Evolutionary conservation across 176 grass and related monocot genomes (phyloP), one percentile per base, ranked within the genome.

Genomic region (Tuctoria greenei): DNA sequence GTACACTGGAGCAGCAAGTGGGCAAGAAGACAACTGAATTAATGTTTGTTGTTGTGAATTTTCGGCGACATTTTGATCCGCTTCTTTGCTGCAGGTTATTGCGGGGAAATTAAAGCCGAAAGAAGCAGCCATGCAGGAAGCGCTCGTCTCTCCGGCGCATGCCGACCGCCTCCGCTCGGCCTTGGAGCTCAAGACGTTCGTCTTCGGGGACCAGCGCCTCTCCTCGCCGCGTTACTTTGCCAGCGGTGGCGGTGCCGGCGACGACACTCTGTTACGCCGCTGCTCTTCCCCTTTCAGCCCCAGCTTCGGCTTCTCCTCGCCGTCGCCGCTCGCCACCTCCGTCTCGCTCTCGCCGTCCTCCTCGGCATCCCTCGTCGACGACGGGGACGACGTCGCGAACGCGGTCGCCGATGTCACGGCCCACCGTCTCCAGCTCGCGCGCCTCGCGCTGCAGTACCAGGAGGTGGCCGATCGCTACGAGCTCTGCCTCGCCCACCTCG

Each of bases 401-500:
- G 64, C 64, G 1, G 20, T 20, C 0, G 25, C 26, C 67, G 39
- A 64, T 37, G 46, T 80, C 58, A 88, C 88, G 34, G 92, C 85
- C 41, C 90, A 92, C 60, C 71, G 74, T 43, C 88, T 95, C 57
- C 90, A 88, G 82, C 82, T 98, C 24, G 88, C 91, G 39, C 91
- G 84, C 14, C 86, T 98, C 63, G 78, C 86, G 70, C 91, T 92
- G 85, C 91, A 90, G 76, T 99, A 92, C 77, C 96, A 86, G 80
- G 87, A 88, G 69, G 88, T 95, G 69, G 79, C 82, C 49, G 89
- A 99, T 25, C 82, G 87, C 77, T 99, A 99, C 79, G 95, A 95
- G 59, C 64, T 89, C 78, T 95, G 92, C 73, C 79, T 95, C 55
- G 88, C 85, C 57, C 92, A 84, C 74, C 96, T 99, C 80, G 87